Conservation (phyloP, 1,139 yeast species). For the Nakaseomyces sp. region DNA sequence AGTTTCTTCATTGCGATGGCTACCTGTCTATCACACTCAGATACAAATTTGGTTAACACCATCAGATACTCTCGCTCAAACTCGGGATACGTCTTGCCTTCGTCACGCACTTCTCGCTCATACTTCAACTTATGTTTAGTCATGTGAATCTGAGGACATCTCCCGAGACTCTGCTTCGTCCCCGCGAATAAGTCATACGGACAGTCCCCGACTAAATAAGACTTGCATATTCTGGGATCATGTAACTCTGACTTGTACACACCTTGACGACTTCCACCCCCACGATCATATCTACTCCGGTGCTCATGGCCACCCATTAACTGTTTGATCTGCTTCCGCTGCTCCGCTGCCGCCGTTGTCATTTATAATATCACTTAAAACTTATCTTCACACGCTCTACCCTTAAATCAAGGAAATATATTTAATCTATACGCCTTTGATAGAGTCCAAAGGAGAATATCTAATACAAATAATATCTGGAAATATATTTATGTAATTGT, state of each 20-base stretch:
- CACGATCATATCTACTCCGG: conserved; percentile 10
- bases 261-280: conserved; percentile 9
- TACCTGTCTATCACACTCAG: conserved; percentile 62
- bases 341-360: conserved; percentile 53
- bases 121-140: conserved; percentile 72
- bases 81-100: conserved; percentile 54
- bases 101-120: conserved; percentile 43
- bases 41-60: conserved; percentile 37
- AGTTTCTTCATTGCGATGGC: conserved; percentile 56
- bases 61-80: conserved; percentile 57
- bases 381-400: too few relatives aligned
- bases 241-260: conserved; percentile 36
- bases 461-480: too few relatives aligned
- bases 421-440: too few relatives aligned
- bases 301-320: conserved; percentile 59
- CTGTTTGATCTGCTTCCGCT: conserved; percentile 67
- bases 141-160: conserved; percentile 67
- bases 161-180: conserved; percentile 77
- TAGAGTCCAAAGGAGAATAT: too few relatives aligned
- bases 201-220: conserved; percentile 79
- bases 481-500: too few relatives aligned
- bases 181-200: conserved; percentile 78
- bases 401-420: too few relatives aligned
- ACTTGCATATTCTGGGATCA: conserved; percentile 66
- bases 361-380: too few relatives aligned